phyloP scores from a whole-genome alignment of 495 filamentous ascomycete species.

The Tuber borchii region DNA sequence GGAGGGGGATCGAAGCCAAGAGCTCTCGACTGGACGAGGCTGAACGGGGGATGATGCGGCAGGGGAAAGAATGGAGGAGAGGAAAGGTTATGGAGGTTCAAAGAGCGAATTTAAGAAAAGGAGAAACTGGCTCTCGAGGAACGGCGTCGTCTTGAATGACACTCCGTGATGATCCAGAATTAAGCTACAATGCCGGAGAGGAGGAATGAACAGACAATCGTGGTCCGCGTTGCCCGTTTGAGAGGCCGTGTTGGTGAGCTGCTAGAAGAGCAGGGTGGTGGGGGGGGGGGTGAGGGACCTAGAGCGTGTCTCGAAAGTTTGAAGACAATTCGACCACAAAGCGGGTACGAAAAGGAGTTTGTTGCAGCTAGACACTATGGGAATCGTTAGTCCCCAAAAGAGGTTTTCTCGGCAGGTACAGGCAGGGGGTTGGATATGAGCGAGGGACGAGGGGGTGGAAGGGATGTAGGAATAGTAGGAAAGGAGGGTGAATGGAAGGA shows the following conservation, averaged over 20 bases:
- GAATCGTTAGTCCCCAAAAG: constrained; percentile 30
- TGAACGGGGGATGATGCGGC: constrained; percentile 22
- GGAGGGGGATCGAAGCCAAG: constrained; percentile 25
- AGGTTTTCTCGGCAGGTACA: constrained; percentile 29
- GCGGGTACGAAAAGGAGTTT: constrained; percentile 20
- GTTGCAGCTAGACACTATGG: constrained; percentile 16
- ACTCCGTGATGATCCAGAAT: constrained; percentile 31
- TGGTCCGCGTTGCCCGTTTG: constrained; percentile 23
- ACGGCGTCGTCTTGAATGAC: constrained; percentile 42
- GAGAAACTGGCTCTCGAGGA: constrained; percentile 50
- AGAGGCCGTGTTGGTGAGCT: constrained; percentile 35
- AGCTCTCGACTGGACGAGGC: constrained; percentile 22
- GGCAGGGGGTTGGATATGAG: constrained; percentile 19
- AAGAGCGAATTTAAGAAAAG: constrained; percentile 53
- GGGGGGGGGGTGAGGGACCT: constrained; percentile 14
- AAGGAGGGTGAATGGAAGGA: constrained; percentile 15
- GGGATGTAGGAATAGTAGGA: constrained; percentile 11
- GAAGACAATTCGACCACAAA: constrained; percentile 27
- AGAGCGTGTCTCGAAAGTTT: constrained; percentile 31
- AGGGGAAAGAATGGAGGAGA: constrained; percentile 10
- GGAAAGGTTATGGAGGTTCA: constrained; percentile 51
- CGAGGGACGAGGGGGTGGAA: constrained; percentile 8
- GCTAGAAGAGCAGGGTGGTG: constrained; percentile 1
- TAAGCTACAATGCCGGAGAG: constrained; percentile 26
- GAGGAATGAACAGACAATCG: constrained; percentile 18